phyloP scores from a whole-genome alignment of 2,329 filamentous ascomycete genomes.

The Nemania sp. region DNA sequence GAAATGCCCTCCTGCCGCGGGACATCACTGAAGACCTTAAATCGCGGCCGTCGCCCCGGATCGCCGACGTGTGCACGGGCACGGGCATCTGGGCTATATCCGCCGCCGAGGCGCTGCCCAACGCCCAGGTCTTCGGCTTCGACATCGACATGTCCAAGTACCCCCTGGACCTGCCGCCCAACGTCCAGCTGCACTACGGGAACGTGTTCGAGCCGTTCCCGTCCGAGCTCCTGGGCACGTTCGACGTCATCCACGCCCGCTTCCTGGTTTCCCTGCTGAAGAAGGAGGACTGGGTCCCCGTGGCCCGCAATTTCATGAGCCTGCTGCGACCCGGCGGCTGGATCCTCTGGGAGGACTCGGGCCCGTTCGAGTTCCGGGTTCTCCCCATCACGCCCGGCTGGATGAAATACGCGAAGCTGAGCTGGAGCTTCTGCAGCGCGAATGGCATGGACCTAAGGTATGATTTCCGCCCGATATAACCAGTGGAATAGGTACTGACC shows the following conservation, averaged over 20 bases:
- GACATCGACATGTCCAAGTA: slow-evolving; percentile 20
- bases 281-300: slow-evolving; percentile 13
- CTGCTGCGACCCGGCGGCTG: slow-evolving; percentile 12
- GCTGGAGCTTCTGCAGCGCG: slow-evolving; percentile 12
- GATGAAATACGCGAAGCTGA: slow-evolving; percentile 14
- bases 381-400: slow-evolving; percentile 14
- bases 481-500: not conserved
- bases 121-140: slow-evolving; percentile 13
- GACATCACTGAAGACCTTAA: slow-evolving; percentile 9
- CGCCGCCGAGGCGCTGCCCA: slow-evolving; percentile 4
- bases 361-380: slow-evolving; percentile 10
- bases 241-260: slow-evolving; percentile 16
- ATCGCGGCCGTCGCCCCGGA: not conserved
- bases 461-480: not conserved
- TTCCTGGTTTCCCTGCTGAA: slow-evolving; percentile 9
- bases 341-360: slow-evolving; percentile 20
- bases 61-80: slow-evolving; percentile 14
- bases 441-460: slow-evolving; percentile 21
- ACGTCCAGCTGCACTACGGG: slow-evolving; percentile 10
- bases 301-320: slow-evolving; percentile 16
- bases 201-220: slow-evolving; percentile 17
- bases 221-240: slow-evolving; percentile 1
- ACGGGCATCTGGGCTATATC: slow-evolving; percentile 12
- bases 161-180: slow-evolving; percentile 4
- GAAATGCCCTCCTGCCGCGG: slow-evolving; percentile 6